phyloP scores from a whole-genome alignment of 1,139 yeast species.

The Hansenula anomala region DNA sequence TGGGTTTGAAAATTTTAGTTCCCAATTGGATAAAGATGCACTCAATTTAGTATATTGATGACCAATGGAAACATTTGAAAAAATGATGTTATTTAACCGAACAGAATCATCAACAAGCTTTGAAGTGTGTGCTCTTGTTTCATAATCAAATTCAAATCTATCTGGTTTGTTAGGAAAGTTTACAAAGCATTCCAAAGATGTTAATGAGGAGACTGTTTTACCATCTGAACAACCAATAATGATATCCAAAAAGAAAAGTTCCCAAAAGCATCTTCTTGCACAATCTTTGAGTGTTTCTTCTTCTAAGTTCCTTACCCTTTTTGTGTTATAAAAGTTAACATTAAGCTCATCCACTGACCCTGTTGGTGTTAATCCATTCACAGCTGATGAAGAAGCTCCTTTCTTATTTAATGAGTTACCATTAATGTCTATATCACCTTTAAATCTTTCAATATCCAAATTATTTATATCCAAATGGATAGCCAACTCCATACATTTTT shows the following conservation, averaged over 20 bases:
- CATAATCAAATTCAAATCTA: constrained; percentile 36
- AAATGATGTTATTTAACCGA: constrained; percentile 38
- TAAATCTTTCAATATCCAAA: constrained; percentile 26
- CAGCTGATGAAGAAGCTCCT: too few species aligned
- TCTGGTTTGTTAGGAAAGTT: constrained; percentile 34
- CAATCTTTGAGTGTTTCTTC: constrained; percentile 26
- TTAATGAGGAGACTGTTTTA: constrained; percentile 36
- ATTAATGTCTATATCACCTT: constrained; percentile 17
- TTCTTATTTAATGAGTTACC: constrained; percentile 7
- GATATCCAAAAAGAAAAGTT: constrained; percentile 42
- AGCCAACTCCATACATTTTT: constrained; percentile 33
- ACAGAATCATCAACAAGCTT: constrained; percentile 44
- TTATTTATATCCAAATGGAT: constrained; percentile 31
- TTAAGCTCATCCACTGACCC: constrained; percentile 16
- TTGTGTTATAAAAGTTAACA: constrained; percentile 21
- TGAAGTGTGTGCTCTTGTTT: constrained; percentile 42
- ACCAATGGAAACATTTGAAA: constrained; percentile 32
- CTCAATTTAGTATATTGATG: constrained; percentile 32
- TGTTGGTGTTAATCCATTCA: constrained; percentile 12
- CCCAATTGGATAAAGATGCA: constrained; percentile 46
- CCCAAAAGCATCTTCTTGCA: constrained; percentile 45
- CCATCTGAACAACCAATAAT: constrained; percentile 50
- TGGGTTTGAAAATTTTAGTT: constrained; percentile 40
- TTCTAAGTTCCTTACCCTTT: constrained; percentile 25
- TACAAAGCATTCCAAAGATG: constrained; percentile 28